A percentile compares a stretch with the other conserved stretches of the same genome.
Conservation (phyloP, 768 basidiomycete species). For the Tulasnella sp. region DNA sequence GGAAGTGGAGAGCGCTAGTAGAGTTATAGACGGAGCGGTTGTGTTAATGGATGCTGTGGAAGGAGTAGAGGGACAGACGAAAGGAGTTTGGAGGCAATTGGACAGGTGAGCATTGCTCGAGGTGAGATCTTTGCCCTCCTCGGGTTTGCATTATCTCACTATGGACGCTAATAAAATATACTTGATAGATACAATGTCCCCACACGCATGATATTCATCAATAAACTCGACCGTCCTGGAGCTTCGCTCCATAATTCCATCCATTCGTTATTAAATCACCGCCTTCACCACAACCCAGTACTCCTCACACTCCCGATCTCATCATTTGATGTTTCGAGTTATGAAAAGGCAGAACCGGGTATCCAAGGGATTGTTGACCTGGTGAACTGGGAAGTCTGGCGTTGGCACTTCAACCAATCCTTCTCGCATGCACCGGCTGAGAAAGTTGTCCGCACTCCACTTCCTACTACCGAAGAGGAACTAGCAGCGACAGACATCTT, state of each 20-base stretch:
- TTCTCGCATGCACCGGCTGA: conserved; percentile 26
- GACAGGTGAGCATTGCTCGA: conserved; percentile 48
- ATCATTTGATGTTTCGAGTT: conserved; percentile 55
- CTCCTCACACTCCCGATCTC: conserved; percentile 60
- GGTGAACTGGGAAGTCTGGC: conserved; percentile 73
- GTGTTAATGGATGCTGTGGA: conserved; percentile 83
- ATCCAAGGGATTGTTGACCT: conserved; percentile 76
- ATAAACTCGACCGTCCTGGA: conserved; percentile 80
- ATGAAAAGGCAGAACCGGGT: conserved; percentile 63
- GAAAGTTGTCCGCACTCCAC: conserved; percentile 20
- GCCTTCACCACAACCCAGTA: conserved; percentile 63
- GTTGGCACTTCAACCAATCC: conserved; percentile 45
- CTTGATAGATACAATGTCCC: conserved; percentile 73
- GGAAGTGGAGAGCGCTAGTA: conserved; percentile 89
- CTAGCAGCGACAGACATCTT: conserved; percentile 34
- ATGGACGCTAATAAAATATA: neutral
- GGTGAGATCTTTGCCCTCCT: neutral
- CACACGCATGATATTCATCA: conserved; percentile 67
- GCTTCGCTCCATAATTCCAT: conserved; percentile 64
- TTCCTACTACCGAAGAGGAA: conserved; percentile 40
- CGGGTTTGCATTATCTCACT: neutral
- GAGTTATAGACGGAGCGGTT: conserved; percentile 79
- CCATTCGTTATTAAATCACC: conserved; percentile 57
- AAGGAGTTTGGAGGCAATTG: conserved; percentile 77
- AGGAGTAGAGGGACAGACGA: conserved; percentile 83